phyloP scores from a whole-genome alignment of 495 filamentous ascomycete species.

The Xylaria acuta region DNA sequence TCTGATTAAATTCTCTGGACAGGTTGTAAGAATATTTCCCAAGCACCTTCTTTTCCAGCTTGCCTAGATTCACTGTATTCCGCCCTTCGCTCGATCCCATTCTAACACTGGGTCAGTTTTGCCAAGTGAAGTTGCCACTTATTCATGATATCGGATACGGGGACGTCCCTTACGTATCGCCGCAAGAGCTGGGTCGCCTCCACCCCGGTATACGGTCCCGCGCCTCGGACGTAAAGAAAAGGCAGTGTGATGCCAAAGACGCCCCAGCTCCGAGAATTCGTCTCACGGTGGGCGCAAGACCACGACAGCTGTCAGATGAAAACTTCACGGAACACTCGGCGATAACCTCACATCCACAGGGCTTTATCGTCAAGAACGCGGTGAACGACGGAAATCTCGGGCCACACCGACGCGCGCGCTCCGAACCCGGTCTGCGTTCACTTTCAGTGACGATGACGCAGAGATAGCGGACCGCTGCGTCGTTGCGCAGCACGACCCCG shows the following conservation, averaged over 20 bases:
- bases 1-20: constrained; percentile 29
- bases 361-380: not conserved
- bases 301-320: not conserved
- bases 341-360: not conserved
- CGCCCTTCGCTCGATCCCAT: not conserved
- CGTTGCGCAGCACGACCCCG: not conserved
- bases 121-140: not conserved
- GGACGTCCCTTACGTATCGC: not conserved
- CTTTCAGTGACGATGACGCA: not conserved
- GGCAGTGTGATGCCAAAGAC: not conserved
- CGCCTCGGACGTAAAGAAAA: not conserved
- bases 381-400: not conserved
- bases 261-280: not conserved
- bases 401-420: not conserved
- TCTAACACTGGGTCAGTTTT: not conserved
- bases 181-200: not conserved
- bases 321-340: not conserved
- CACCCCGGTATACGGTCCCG: not conserved
- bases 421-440: not conserved
- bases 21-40: constrained; percentile 30
- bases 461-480: not conserved
- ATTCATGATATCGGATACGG: not conserved
- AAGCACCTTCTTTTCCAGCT: not conserved
- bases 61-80: not conserved
- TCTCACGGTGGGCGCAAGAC: not conserved